phyloP scores from a whole-genome alignment of 441 rosid species.

The Biscutella laevigata region DNA sequence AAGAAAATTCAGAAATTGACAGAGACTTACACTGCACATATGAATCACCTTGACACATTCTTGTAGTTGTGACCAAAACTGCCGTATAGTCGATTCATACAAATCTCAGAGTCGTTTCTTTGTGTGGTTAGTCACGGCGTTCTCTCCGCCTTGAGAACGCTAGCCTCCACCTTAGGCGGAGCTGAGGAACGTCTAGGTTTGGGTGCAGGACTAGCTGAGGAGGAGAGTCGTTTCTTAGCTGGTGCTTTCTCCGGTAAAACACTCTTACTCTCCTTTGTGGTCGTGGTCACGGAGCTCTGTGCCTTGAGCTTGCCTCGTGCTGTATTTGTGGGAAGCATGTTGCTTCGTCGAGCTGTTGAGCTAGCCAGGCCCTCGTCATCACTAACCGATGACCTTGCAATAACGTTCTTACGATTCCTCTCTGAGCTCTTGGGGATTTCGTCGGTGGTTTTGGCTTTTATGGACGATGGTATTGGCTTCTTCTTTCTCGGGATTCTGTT shows the following conservation, averaged over 20 bases:
- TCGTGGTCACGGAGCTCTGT: constrained; percentile 29
- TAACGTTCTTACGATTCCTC: constrained; percentile 42
- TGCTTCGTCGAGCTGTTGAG: constrained; percentile 38
- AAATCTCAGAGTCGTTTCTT: too few relatives aligned
- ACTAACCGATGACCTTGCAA: constrained; percentile 43
- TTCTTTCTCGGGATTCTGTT: constrained; percentile 31
- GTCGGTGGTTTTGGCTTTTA: constrained; percentile 48
- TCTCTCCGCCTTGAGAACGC: too few relatives aligned
- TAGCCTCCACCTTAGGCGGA: constrained; percentile 60
- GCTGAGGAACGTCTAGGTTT: constrained; percentile 51
- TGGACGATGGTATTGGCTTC: constrained; percentile 36
- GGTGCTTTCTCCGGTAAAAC: constrained; percentile 25
- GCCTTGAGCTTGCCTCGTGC: constrained; percentile 48
- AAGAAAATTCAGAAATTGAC: too few relatives aligned
- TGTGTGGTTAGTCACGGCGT: too few relatives aligned
- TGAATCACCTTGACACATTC: too few relatives aligned
- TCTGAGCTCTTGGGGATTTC: constrained; percentile 49
- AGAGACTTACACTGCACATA: too few relatives aligned
- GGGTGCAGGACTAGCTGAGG: constrained; percentile 49
- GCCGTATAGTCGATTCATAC: too few relatives aligned
- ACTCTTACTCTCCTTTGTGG: constrained; percentile 29
- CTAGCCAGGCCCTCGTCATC: constrained; percentile 61
- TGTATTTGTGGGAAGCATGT: constrained; percentile 43
- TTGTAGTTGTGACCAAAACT: too few relatives aligned
- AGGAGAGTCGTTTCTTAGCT: constrained; percentile 52